These are phyloP conservation scores for Simplicillium sp. DNA, from an alignment of 2,329 filamentous ascomycete species.

Conservation along the genomic window DNA sequence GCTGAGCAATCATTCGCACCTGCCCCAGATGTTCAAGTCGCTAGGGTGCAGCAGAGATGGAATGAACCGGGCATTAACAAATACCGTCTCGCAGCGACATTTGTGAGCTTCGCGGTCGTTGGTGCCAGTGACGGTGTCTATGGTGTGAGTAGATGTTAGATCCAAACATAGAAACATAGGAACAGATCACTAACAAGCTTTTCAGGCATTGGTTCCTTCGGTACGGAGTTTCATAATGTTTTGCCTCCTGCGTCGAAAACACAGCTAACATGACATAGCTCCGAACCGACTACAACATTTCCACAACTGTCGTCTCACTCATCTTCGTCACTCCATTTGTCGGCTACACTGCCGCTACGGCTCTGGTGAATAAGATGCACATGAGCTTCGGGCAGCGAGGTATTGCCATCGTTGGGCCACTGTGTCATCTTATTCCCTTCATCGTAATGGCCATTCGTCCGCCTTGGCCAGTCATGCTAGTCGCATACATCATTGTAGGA, in stretches of 20 bases:
- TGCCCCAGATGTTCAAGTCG: background rate
- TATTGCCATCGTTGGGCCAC: constrained; percentile 51
- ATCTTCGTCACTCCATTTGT: constrained; percentile 55
- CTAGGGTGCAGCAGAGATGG: background rate
- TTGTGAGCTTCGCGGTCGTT: background rate
- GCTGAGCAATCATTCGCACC: background rate
- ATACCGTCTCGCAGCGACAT: background rate
- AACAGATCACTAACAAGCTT: background rate
- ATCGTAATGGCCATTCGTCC: constrained; percentile 51
- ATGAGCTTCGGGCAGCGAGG: constrained; percentile 54
- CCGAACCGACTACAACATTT: background rate
- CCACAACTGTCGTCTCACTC: constrained; percentile 43
- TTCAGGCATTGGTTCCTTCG: background rate
- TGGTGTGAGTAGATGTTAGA: background rate
- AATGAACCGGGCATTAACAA: background rate
- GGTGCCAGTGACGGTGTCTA: background rate
- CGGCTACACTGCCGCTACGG: constrained; percentile 41
- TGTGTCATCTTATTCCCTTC: constrained; percentile 53
- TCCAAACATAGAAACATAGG: no score
- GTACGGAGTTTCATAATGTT: background rate
- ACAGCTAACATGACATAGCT: background rate
- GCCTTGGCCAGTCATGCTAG: constrained; percentile 52
- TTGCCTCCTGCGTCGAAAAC: background rate
- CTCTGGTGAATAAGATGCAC: constrained; percentile 31
- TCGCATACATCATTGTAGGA: constrained; percentile 53